Evolutionary conservation across 495 filamentous ascomycete genomes (phyloP).

Genomic region (Schizothecium vesticola): DNA sequence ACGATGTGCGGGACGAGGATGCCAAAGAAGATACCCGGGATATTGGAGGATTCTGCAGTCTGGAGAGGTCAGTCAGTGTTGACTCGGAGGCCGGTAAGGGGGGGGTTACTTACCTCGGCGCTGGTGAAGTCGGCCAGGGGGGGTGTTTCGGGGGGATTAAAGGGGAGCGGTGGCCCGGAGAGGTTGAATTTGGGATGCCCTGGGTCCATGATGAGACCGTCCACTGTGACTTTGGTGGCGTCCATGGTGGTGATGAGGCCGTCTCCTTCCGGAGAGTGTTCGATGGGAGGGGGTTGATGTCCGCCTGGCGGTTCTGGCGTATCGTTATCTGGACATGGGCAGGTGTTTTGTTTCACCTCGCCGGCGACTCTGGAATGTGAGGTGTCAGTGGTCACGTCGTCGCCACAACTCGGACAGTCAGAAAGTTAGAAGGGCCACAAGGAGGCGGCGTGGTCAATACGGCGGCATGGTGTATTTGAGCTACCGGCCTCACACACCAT

Average conservation of each 20-base stretch:
- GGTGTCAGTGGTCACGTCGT: not conserved
- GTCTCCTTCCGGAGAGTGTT: not conserved
- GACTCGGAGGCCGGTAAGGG: not conserved
- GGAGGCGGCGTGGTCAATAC: conserved; percentile 6
- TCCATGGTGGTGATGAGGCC: conserved; percentile 1
- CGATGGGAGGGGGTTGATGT: not conserved
- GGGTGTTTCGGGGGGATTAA: conserved; percentile 2
- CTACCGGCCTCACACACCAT: not conserved
- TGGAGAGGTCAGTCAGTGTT: not conserved
- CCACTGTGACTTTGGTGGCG: not conserved
- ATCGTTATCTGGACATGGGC: conserved; percentile 7
- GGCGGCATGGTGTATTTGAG: conserved; percentile 13
- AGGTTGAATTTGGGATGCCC: conserved; percentile 27
- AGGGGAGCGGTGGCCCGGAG: conserved; percentile 18
- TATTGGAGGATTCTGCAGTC: conserved; percentile 4
- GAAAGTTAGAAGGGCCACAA: not conserved
- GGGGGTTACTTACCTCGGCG: not conserved
- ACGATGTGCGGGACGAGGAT: conserved; percentile 27
- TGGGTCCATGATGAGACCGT: conserved; percentile 13
- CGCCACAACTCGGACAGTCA: not conserved
- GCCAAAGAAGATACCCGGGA: conserved; percentile 25
- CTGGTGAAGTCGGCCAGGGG: not conserved
- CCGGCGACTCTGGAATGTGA: not conserved
- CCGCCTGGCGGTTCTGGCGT: conserved; percentile 6
- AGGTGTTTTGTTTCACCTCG: not conserved